phyloP scores from a whole-genome alignment of 78 protist genomes.

The Dictyostelium intermedium region DNA sequence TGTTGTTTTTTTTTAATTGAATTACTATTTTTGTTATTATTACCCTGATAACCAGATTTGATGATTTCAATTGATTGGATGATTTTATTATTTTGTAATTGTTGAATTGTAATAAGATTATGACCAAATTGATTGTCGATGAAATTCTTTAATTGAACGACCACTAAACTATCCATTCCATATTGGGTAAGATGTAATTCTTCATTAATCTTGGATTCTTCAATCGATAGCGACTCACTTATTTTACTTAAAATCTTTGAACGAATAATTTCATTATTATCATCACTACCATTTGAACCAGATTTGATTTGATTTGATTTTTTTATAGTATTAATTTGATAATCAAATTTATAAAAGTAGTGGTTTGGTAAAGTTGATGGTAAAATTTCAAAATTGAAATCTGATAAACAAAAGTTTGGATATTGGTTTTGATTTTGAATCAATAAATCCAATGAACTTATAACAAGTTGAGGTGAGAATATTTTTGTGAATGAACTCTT shows the following conservation, averaged over 20 bases:
- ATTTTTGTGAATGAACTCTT: background rate
- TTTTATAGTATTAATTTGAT: background rate
- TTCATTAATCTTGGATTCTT: background rate
- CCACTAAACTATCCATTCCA: background rate
- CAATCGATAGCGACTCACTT: background rate
- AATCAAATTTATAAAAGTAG: background rate
- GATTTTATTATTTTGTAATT: conserved; percentile 3
- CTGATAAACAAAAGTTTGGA: background rate
- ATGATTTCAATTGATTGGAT: background rate
- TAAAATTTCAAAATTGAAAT: background rate
- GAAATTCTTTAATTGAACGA: background rate
- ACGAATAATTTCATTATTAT: background rate
- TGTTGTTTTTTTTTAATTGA: background rate
- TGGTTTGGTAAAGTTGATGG: background rate
- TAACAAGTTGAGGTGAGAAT: background rate
- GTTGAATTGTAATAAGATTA: background rate
- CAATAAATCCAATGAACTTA: background rate
- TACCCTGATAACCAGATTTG: background rate
- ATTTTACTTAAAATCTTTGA: background rate
- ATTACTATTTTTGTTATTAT: too few species aligned
- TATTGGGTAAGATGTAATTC: background rate
- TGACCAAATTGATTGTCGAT: background rate
- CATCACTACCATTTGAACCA: background rate
- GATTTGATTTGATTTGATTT: background rate
- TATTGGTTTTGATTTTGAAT: background rate